Percentiles rank a stretch among this genome's conserved stretches.
phyloP scores from a whole-genome alignment of 2,329 filamentous ascomycete genomes.

The Colletotrichum siamense region DNA sequence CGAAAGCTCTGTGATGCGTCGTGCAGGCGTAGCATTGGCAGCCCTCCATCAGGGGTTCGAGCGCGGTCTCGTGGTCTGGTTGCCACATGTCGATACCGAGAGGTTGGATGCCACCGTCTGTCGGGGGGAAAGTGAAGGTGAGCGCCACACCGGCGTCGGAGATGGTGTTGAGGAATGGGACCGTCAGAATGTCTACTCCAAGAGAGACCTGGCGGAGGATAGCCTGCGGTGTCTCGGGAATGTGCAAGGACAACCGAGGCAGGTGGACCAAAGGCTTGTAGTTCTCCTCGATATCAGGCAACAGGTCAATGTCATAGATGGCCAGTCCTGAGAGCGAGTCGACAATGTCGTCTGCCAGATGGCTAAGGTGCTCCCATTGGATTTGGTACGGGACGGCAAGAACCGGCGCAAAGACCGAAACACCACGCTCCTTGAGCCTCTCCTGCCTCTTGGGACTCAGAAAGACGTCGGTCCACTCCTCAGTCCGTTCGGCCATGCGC shows the following conservation, averaged over 20 bases:
- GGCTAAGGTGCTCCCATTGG: constrained; percentile 82
- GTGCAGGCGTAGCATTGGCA: constrained; percentile 87
- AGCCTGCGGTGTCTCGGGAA: constrained; percentile 74
- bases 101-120: constrained; percentile 37
- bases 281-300: constrained; percentile 68
- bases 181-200: constrained; percentile 80
- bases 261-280: constrained; percentile 62
- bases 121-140: constrained; percentile 71
- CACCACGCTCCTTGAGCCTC: constrained; percentile 30
- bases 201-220: constrained; percentile 77
- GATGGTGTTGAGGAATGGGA: constrained; percentile 75
- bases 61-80: constrained; percentile 62
- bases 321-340: constrained; percentile 71
- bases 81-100: constrained; percentile 85
- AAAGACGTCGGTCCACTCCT: constrained; percentile 79
- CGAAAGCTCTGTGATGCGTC: constrained; percentile 82
- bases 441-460: constrained; percentile 49
- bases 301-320: constrained; percentile 75
- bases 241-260: constrained; percentile 77
- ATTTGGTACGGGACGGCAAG: constrained; percentile 76
- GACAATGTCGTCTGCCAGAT: constrained; percentile 68
- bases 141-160: constrained; percentile 89
- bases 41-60: constrained; percentile 63
- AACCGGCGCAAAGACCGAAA: constrained; percentile 67
- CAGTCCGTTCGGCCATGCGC: constrained; percentile 87